Conservation (phyloP, 306 rosid species). For the Gynostemma pentaphyllum region DNA sequence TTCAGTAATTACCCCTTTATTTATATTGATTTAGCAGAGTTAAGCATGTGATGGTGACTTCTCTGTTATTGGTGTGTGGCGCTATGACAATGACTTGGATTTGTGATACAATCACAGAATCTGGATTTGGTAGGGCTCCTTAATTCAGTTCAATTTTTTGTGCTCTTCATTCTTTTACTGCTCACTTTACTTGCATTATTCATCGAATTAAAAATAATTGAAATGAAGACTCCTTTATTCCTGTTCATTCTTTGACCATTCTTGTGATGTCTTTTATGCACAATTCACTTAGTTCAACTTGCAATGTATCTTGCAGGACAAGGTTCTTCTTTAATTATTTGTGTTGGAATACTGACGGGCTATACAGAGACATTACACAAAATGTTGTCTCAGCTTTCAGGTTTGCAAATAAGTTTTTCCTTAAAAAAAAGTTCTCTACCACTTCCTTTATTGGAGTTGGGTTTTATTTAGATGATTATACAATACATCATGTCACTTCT, state of each 20-base stretch:
- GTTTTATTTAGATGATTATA: neutral
- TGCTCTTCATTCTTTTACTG: neutral
- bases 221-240: neutral
- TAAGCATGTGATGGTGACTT: conserved; percentile 83
- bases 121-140: conserved; percentile 73
- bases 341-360: conserved; percentile 90
- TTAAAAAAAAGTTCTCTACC: conserved; percentile 1
- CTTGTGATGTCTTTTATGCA: neutral
- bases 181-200: neutral
- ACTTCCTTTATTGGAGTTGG: neutral
- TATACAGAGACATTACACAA: conserved; percentile 82
- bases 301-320: conserved; percentile 60
- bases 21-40: conserved; percentile 33
- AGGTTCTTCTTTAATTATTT: conserved; percentile 84
- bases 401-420: conserved; percentile 30
- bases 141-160: neutral
- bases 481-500: neutral
- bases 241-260: neutral
- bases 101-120: conserved; percentile 90
- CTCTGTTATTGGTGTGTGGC: conserved; percentile 72
- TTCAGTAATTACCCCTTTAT: too few species aligned
- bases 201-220: neutral
- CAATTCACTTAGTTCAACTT: conserved; percentile 15
- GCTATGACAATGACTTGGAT: conserved; percentile 94
- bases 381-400: conserved; percentile 90